These are phyloP conservation scores for Paramecium bursaria DNA, from an alignment of 73 alveolate genomes.

Conservation along the genomic window DNA sequence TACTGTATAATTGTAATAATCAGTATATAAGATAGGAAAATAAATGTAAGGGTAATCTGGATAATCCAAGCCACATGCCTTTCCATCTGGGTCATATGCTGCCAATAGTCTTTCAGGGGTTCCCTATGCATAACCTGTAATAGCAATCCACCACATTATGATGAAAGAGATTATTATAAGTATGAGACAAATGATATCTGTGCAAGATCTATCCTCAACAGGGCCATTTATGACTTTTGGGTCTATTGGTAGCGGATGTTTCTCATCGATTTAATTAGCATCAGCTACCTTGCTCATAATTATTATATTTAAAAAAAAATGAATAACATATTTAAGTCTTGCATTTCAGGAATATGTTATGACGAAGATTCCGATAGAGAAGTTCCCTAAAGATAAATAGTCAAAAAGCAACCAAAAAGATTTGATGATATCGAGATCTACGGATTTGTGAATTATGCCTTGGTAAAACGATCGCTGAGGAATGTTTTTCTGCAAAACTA, in stretches of 20 bases:
- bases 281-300: too few relatives aligned
- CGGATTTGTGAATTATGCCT: too few relatives aligned
- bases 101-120: slow-evolving; percentile 49
- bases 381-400: too few relatives aligned
- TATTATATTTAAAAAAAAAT: too few relatives aligned
- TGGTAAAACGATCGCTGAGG: too few relatives aligned
- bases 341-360: too few relatives aligned
- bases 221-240: slow-evolving; percentile 84
- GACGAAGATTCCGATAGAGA: too few relatives aligned
- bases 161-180: slow-evolving; percentile 82
- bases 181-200: slow-evolving; percentile 91
- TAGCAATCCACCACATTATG: slow-evolving; percentile 77
- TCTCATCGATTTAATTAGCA: too few relatives aligned
- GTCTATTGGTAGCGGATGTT: slow-evolving; percentile 34
- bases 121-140: slow-evolving; percentile 46
- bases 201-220: slow-evolving; percentile 88
- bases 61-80: slow-evolving; percentile 51
- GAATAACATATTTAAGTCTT: too few relatives aligned
- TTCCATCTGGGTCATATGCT: slow-evolving; percentile 56
- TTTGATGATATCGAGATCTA: too few relatives aligned
- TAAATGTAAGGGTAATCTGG: slow-evolving; percentile 20
- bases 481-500: too few relatives aligned
- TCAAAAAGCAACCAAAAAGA: too few relatives aligned
- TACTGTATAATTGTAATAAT: slow-evolving; percentile 35
- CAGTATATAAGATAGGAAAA: slow-evolving; percentile 41